Percentiles rank a stretch among this genome's conserved stretches.
phyloP scores from a whole-genome alignment of 495 filamentous ascomycete species.

The Chaetomium cochliodes region DNA sequence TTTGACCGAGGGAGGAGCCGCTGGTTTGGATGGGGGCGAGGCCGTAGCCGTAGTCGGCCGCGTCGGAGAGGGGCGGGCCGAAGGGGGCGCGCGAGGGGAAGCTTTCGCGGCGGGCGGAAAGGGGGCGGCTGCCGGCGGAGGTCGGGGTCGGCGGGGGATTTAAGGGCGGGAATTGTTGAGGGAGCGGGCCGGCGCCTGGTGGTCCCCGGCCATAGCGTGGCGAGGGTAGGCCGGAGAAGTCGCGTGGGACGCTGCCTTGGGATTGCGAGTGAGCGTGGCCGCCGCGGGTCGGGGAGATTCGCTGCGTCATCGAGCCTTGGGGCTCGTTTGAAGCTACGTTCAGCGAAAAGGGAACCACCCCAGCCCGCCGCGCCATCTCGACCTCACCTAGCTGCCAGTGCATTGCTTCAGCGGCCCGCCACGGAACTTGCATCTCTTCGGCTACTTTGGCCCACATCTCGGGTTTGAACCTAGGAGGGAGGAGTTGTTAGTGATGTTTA shows the following conservation, averaged over 20 bases:
- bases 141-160: conserved; percentile 33
- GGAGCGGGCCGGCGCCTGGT: background rate
- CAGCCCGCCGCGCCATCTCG: conserved; percentile 90
- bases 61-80: conserved; percentile 1
- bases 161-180: conserved; percentile 20
- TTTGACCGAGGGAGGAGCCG: conserved; percentile 2
- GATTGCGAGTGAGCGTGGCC: conserved; percentile 49
- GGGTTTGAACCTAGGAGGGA: conserved; percentile 73
- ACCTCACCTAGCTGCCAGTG: conserved; percentile 94
- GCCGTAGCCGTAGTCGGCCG: conserved; percentile 36
- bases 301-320: conserved; percentile 34
- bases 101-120: conserved; percentile 31
- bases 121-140: conserved; percentile 31
- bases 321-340: conserved; percentile 61
- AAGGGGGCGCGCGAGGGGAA: background rate
- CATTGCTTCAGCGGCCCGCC: conserved; percentile 94
- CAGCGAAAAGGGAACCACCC: conserved; percentile 74
- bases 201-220: conserved; percentile 33
- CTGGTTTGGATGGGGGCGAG: conserved; percentile 48
- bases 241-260: conserved; percentile 46
- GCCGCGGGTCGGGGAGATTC: conserved; percentile 38
- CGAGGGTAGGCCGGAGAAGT: conserved; percentile 36
- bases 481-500: conserved; percentile 25
- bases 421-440: conserved; percentile 93
- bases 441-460: conserved; percentile 97